phyloP scores from a whole-genome alignment of 768 basidiomycete genomes.

The Phylloporus sp. region DNA sequence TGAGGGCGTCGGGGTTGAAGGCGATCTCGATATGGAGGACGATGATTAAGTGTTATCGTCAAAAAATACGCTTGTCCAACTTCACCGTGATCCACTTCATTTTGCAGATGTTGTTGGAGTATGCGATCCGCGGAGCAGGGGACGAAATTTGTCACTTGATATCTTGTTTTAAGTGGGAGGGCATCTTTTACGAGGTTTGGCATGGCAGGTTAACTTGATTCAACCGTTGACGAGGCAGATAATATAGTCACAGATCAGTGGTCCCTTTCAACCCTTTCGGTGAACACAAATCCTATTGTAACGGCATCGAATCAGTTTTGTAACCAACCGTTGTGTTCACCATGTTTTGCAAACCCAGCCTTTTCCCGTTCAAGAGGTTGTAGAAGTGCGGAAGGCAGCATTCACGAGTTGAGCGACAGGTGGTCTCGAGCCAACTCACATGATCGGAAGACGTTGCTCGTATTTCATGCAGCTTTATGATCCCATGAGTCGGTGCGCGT shows the following conservation, averaged over 20 bases:
- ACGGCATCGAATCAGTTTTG: too few species aligned
- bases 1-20: conserved; percentile 63
- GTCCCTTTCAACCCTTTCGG: neutral
- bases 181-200: neutral
- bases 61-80: neutral
- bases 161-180: neutral
- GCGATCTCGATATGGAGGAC: conserved; percentile 62
- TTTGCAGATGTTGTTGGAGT: neutral
- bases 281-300: too few species aligned
- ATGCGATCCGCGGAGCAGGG: neutral
- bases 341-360: neutral
- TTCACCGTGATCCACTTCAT: neutral
- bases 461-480: too few species aligned
- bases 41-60: conserved; percentile 38
- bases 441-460: too few species aligned
- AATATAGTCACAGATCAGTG: neutral
- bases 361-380: neutral
- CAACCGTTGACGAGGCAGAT: neutral
- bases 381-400: neutral
- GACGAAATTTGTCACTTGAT: neutral
- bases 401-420: neutral
- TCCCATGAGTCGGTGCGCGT: neutral
- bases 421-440: too few species aligned
- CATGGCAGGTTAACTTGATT: neutral
- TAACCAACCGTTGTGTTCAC: too few species aligned